These are phyloP conservation scores for Xerocomus brunneocitrinus DNA, from an alignment of 768 basidiomycete species.

Conservation along the genomic window DNA sequence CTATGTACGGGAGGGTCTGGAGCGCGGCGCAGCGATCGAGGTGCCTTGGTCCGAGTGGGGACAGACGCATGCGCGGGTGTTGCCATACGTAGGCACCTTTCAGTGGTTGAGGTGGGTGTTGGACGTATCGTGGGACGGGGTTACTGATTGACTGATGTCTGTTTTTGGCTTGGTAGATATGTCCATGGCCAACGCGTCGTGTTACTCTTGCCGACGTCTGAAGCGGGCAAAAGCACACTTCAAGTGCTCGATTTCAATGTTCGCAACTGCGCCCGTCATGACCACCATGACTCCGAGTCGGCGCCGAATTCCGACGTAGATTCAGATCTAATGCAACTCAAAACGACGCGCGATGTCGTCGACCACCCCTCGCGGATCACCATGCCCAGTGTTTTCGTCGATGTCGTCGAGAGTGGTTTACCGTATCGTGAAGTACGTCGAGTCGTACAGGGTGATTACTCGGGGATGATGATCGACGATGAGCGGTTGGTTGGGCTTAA, in stretches of 20 bases:
- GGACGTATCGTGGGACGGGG: neutral
- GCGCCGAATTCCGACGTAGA: neutral
- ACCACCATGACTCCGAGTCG: neutral
- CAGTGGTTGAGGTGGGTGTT: constrained; percentile 39
- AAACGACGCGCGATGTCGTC: neutral
- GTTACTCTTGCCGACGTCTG: constrained; percentile 13
- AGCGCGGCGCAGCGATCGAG: neutral
- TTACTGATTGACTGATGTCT: neutral
- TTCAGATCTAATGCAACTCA: neutral
- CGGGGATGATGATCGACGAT: constrained; percentile 42
- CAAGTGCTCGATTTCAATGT: constrained; percentile 33
- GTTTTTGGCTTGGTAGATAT: constrained; percentile 24
- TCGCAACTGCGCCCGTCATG: neutral
- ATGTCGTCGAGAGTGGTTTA: constrained; percentile 23
- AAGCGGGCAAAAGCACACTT: constrained; percentile 10
- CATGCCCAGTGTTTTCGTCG: constrained; percentile 21
- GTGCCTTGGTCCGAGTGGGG: constrained; percentile 41
- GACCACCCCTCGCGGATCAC: constrained; percentile 8
- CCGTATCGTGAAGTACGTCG: constrained; percentile 31
- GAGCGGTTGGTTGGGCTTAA: constrained; percentile 38
- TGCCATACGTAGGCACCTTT: constrained; percentile 27
- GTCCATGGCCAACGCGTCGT: constrained; percentile 41
- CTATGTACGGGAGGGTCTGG: constrained; percentile 6
- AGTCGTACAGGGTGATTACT: constrained; percentile 26
- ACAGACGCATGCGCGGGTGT: constrained; percentile 29